Base-by-base conservation (phyloP, 805 yeast genomes). In the Blastobotrys terrestris region DNA sequence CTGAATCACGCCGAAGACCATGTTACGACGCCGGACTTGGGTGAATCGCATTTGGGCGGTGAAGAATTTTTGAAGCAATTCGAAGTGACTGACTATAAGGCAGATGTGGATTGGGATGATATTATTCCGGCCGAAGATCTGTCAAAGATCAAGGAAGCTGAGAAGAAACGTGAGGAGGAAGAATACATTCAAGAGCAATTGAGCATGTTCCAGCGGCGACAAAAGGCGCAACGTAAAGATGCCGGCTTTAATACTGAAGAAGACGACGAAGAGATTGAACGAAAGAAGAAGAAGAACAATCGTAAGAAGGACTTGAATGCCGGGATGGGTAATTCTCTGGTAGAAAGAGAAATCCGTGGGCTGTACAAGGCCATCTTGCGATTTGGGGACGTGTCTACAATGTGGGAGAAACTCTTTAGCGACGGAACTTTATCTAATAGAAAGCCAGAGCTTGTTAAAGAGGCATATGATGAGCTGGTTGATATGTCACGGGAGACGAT, bases 81-180 rank as follows among this genome's bases (percentile, higher is more conserved):
- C 67, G 99, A 94, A 70, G 99, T 94, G 50, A 94, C 99, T 0
- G 99, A 94, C 67, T 95, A 91, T 69, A 94, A 94, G 72, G 98
- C 99, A 0, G 97, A 92, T 68, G 90, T 92, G 56, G 95, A 90
- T 58, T 94, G 99, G 99, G 98, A 94, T 72, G 99, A 94, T 68
- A 94, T 94, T 61, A 94, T 94, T 63, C 99, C 99, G 0, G 91
- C 88, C 58, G 96, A 87, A 45, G 99, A 94, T 68, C 75, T 95
- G 58, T 78, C 82, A 55, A 88, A 86, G 66, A 76, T 94, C 61
- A 94, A 94, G 67, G 96, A 87, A 58, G 96, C 90, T 52, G 99
- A 94, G 66, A 84, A 85, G 75, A 85, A 83, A 66, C 78, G 86
- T 49, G 79, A 84, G 45, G 97, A 94, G 59, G 97, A 92, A 58